Evolutionary conservation across 176 grass and related monocot genomes (phyloP).

Genomic region (sorghum (Sorghum bicolor)): DNA sequence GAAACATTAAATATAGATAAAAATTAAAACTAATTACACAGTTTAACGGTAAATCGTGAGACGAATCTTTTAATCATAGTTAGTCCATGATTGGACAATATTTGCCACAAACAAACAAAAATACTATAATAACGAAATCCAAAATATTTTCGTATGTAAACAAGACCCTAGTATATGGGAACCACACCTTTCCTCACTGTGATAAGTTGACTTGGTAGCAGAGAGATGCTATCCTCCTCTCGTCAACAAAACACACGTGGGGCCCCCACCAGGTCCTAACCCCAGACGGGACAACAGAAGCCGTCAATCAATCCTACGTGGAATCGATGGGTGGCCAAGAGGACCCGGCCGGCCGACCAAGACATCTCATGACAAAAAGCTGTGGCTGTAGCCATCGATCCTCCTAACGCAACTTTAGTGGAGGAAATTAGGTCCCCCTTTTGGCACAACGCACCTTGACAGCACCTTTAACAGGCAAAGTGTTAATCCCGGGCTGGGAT

Average conservation of each 20-base stretch:
- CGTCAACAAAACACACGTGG: background rate
- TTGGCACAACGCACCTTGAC: slow-evolving; percentile 24
- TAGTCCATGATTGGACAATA: too few relatives aligned
- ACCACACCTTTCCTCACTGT: background rate
- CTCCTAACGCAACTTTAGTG: slow-evolving; percentile 23
- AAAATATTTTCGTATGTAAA: too few relatives aligned
- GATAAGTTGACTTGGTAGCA: slow-evolving; percentile 36
- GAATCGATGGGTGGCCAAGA: slow-evolving; percentile 9
- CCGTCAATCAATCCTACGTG: slow-evolving; percentile 35
- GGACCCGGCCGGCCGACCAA: slow-evolving; percentile 20
- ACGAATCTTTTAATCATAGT: too few relatives aligned
- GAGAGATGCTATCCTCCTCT: background rate
- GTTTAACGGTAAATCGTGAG: too few relatives aligned
- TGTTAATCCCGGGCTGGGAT: background rate
- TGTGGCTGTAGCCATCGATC: background rate
- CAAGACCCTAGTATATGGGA: too few relatives aligned
- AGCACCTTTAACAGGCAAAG: background rate
- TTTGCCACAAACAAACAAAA: too few relatives aligned
- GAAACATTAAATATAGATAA: too few relatives aligned
- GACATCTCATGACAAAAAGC: background rate
- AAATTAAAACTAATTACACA: too few relatives aligned
- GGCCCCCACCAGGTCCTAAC: background rate
- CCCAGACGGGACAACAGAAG: slow-evolving; percentile 7
- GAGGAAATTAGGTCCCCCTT: slow-evolving; percentile 38
- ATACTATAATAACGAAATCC: too few relatives aligned